Evolutionary conservation across 345 rosid species (phyloP), one percentile per base, ranked within the genome.

Genomic region (Hypericum androsaemum): DNA sequence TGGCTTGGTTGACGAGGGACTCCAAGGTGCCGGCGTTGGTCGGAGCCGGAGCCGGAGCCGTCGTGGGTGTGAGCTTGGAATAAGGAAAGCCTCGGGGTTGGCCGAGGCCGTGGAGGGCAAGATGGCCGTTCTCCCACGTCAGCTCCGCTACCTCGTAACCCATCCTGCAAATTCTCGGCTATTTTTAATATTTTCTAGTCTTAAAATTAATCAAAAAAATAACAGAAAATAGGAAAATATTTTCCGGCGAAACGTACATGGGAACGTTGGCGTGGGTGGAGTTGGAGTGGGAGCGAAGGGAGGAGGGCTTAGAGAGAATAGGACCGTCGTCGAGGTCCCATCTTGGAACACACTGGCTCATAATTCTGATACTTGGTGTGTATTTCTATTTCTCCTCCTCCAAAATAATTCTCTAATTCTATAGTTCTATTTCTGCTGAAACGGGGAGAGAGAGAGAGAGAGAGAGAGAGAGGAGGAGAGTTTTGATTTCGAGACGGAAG

Each of bases 81-180:
- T 22, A 22, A 1, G 32, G 1, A 22, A 22, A 22, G 32, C 32
- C 46, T 7, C 88, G 83, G 56, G 86, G 80, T 17, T 74, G 78
- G 5, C 89, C 80, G 57, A 84, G 72, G 32, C 83, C 79, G 76
- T 87, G 92, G 81, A 83, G 68, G 66, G 81, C 77, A 14, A 92
- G 54, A 47, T 88, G 98, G 4, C 96, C 96, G 61, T 88, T 92
- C 68, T 88, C 81, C 98, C 98, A 92, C 37, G 96, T 92, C 63
- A 92, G 72, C 74, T 92, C 98, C 15, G 96, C 83, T 37, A 92
- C 94, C 70, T 81, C 96, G 36, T 74, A 81, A 59, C 76, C 77
- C 52, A 62, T 59, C 75, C 98, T 90, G 84, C 64, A 57, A 22
- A 1, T 22, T 22, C 32, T 22, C 32, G 32, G 32, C 4, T 22